Conservation (phyloP, 306 rosid genomes). For the Pterocarpus santalinus region DNA sequence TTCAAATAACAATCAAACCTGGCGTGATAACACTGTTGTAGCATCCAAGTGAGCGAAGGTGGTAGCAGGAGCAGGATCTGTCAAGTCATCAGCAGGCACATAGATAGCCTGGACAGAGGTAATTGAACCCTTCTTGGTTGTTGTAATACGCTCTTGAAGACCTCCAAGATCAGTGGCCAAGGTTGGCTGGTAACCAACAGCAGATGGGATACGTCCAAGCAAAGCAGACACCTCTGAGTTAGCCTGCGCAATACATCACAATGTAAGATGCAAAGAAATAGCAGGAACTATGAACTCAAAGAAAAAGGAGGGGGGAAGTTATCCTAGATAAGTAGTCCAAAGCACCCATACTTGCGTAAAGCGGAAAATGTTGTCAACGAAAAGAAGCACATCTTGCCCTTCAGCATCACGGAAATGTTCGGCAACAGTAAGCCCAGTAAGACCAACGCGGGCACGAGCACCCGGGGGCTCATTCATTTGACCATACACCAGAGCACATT, state of each 20-base stretch:
- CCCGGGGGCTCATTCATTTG: conserved; percentile 99
- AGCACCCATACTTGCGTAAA: conserved; percentile 78
- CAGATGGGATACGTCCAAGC: conserved; percentile 99
- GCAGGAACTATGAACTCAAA: not conserved
- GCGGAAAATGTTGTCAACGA: conserved; percentile 96
- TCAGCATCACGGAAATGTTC: conserved; percentile 99
- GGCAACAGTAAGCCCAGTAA: conserved; percentile 94
- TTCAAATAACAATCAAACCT: conserved; percentile 58
- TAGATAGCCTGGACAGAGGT: conserved; percentile 98
- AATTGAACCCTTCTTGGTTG: conserved; percentile 96
- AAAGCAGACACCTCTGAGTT: conserved; percentile 99
- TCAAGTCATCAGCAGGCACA: conserved; percentile 99
- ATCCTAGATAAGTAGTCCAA: not conserved
- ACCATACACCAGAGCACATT: conserved; percentile 97
- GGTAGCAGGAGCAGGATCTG: conserved; percentile 99
- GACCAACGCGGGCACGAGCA: conserved; percentile 99
- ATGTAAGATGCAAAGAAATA: not conserved
- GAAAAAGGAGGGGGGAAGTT: conserved; percentile 13
- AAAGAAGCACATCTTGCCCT: conserved; percentile 99
- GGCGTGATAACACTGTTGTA: conserved; percentile 93
- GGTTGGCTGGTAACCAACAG: conserved; percentile 98
- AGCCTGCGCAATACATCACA: conserved; percentile 65
- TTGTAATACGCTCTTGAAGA: conserved; percentile 96
- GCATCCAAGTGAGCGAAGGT: conserved; percentile 99
- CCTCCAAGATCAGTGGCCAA: conserved; percentile 97